Base-by-base conservation (phyloP, 805 yeast species). In the Diddensiella transvaalensis region DNA sequence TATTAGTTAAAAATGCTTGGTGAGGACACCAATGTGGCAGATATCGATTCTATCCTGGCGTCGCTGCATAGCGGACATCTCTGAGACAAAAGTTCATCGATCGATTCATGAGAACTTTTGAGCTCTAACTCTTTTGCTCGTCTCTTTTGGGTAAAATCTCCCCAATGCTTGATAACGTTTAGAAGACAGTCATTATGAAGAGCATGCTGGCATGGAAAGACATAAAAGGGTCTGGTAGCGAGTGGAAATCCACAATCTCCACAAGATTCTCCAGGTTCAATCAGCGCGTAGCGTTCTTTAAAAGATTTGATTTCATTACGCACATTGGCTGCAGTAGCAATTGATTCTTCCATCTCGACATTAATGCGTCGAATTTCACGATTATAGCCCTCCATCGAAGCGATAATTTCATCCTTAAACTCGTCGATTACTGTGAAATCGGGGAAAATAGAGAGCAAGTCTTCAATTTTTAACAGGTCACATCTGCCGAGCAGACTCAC, bases 161-260 rank as follows among this genome's bases (percentile, higher is more conserved):
- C 81, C 24, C 84, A 80, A 30, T 72, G 71, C 45, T 83, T 61
- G 29, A 85, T 78, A 33, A 70, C 70, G 48, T 78, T 76, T 4
- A 85, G 77, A n/a, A 88, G 65, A 68, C 99, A 93, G 62, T 89
- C 96, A 44, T 82, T 82, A 62, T 93, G 98, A 67, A 87, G 85
- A 3, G 87, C 79, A 63, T 93, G 99, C 48, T 78, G 84, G 62
- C 99, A 93, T 0, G 96, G 96, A 61, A 87, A 93, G 3, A 82
- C 79, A 46, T 83, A 75, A 57, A 89, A 89, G 60, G 80, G 85
- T 49, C 88, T 77, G 3, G 82, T 77, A 2, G 87, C 75, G 40
- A 91, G 69, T 5, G 93, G 75, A 55, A 76, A 76, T n/a, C 72
- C 68, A 65, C 98, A 91, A 2, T 80, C 55, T 38, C 76, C 69